Percentiles rank a stretch among this genome's conserved stretches.
phyloP scores from a whole-genome alignment of 2,329 filamentous ascomycete species.

The Daldinia eschscholtzii region DNA sequence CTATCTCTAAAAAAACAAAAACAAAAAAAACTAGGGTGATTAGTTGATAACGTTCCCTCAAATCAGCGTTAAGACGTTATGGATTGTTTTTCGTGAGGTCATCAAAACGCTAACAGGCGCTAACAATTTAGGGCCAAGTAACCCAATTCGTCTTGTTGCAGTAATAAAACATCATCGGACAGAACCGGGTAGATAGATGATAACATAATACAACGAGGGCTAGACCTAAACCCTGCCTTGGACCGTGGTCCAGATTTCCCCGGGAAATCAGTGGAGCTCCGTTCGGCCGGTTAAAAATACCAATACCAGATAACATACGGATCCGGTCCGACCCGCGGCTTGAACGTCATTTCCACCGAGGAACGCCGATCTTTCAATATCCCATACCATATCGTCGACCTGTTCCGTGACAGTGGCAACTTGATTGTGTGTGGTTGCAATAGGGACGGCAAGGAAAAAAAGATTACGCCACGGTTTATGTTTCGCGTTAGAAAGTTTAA shows the following conservation, averaged over 20 bases:
- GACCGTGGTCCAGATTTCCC: slow-evolving; percentile 37
- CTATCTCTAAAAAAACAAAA: too few relatives aligned
- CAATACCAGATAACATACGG: slow-evolving; percentile 14
- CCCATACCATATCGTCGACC: slow-evolving; percentile 13
- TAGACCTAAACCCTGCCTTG: slow-evolving; percentile 29
- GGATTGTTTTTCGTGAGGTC: slow-evolving; percentile 27
- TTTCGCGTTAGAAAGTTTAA: background rate
- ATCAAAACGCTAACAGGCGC: slow-evolving; percentile 25
- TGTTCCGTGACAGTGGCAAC: slow-evolving; percentile 12
- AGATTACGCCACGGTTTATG: background rate
- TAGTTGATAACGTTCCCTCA: slow-evolving; percentile 1
- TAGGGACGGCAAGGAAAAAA: background rate
- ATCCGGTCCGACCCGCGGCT: slow-evolving; percentile 40
- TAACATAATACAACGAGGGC: slow-evolving; percentile 28
- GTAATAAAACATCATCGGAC: slow-evolving; percentile 33
- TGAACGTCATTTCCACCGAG: slow-evolving; percentile 32
- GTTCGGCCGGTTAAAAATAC: slow-evolving; percentile 35
- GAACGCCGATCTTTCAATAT: slow-evolving; percentile 24
- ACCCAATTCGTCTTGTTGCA: slow-evolving; percentile 29
- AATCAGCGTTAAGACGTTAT: slow-evolving; percentile 32
- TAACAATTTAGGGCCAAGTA: slow-evolving; percentile 28
- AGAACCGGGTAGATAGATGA: slow-evolving; percentile 26
- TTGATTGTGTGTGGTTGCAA: background rate
- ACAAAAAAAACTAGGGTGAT: background rate
- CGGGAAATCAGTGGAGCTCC: slow-evolving; percentile 34